These are phyloP conservation scores for Arthrobotrys sinensis DNA, from an alignment of 2,329 filamentous ascomycete species.

Conservation along the genomic window DNA sequence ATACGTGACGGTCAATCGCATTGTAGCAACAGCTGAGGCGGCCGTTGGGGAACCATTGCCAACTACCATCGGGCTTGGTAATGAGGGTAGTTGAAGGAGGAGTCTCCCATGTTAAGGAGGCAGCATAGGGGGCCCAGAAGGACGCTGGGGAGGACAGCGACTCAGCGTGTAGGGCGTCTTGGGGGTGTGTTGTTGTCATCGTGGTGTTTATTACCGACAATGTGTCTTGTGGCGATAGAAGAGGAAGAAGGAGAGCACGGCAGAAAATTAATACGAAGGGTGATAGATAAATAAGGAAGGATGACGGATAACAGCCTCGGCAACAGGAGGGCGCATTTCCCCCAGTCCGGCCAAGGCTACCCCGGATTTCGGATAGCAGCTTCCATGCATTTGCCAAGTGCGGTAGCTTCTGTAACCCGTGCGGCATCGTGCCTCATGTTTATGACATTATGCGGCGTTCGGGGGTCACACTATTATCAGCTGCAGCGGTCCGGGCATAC, in stretches of 20 bases:
- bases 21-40: conserved; percentile 94
- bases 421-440: conserved; percentile 23
- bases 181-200: conserved; percentile 65
- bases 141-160: conserved; percentile 79
- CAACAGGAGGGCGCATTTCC: conserved; percentile 39
- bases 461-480: conserved; percentile 29
- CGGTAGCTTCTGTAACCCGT: conserved; percentile 5
- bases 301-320: conserved; percentile 45
- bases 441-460: conserved; percentile 24
- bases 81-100: conserved; percentile 76
- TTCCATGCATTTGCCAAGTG: conserved; percentile 10
- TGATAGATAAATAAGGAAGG: conserved; percentile 25
- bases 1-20: conserved; percentile 90
- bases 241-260: conserved; percentile 7
- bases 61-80: conserved; percentile 74
- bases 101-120: conserved; percentile 84
- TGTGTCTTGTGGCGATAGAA: conserved; percentile 2
- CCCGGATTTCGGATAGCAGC: conserved; percentile 48
- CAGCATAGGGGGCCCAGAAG: conserved; percentile 84
- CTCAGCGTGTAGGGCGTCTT: conserved; percentile 71
- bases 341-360: conserved; percentile 53
- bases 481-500: conserved; percentile 26
- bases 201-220: conserved; percentile 7
- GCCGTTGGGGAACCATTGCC: conserved; percentile 91
- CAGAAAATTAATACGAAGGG: conserved; percentile 21